Base-by-base conservation (phyloP, 305 asterid species). In the Solanum hybrid region DNA sequence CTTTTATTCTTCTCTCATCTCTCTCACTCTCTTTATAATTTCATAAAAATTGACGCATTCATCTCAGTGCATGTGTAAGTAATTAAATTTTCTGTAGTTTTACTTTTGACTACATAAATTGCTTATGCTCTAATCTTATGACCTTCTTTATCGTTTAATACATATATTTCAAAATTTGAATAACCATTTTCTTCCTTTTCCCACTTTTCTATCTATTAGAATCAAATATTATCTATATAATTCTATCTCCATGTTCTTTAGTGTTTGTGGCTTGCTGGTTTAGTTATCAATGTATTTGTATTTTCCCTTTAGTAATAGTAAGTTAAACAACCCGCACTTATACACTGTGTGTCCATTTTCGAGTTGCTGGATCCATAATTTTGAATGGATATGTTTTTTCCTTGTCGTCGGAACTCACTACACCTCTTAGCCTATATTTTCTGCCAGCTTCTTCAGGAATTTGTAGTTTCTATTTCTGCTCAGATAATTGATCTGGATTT, bases 401-500 rank as follows among this genome's bases (percentile, higher is more conserved):
- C 37, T 84, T 31, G 41, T 84, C 22, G 15, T 29, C 22, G 2
- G 31, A 84, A 84, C 77, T 51, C 31, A 83, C 2, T 26, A 83
- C 6, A 83, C 87, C 73, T 83, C 87, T 15, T 41, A 31, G 31
- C 41, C 31, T 51, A 38, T 84, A 51, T 51, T 34, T 11, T 51
- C 27, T 31, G 31, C 7, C 41, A 6, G 12, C 7, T 6, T 31
- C 45, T 57, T 84, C 76, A 51, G 75, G 88, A 84, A 84, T 57
- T 51, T 31, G 77, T 51, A 84, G 32, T 84, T 31, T 57, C 34
- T 51, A 83, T 83, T 83, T 45, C 27, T 45, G 73, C 29, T 82
- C 38, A 8, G 38, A 82, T 90, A 27, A 34, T 87, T 87, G 38
- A 41, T 84, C 34, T 88, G 73, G 87, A 20, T 91, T 93, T 57